phyloP scores from a whole-genome alignment of 208 protist genomes.

The Trypanosoma vivax region DNA sequence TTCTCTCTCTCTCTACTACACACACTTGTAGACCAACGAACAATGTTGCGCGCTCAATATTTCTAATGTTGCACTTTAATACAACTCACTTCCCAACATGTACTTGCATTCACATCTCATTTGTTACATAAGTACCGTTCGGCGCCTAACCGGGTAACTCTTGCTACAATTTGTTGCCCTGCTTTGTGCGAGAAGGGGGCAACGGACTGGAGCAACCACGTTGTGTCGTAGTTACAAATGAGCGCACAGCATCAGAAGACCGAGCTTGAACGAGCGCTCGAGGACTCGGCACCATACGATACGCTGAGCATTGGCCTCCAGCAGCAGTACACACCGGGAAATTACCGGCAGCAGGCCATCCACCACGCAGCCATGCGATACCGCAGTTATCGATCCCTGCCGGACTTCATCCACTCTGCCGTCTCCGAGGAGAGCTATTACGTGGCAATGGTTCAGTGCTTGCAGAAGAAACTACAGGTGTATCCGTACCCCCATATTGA shows the following conservation, averaged over 20 bases:
- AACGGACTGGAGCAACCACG: neutral
- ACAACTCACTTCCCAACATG: too few relatives aligned
- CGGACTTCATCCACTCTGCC: slow-evolving; percentile 36
- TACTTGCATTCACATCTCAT: too few relatives aligned
- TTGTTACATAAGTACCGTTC: too few relatives aligned
- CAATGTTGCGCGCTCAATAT: too few relatives aligned
- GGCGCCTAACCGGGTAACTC: too few relatives aligned
- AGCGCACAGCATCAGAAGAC: slow-evolving; percentile 7
- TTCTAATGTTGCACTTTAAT: too few relatives aligned
- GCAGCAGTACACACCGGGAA: slow-evolving; percentile 44
- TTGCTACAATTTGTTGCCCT: neutral
- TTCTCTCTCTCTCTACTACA: too few relatives aligned
- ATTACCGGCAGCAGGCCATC: slow-evolving; percentile 38
- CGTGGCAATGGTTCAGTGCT: slow-evolving; percentile 47
- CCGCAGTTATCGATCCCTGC: slow-evolving; percentile 59
- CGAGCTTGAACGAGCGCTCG: slow-evolving; percentile 59
- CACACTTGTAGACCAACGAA: too few relatives aligned
- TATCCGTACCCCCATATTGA: slow-evolving; percentile 73
- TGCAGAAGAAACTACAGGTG: slow-evolving; percentile 49
- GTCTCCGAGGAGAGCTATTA: slow-evolving; percentile 70
- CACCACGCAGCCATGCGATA: slow-evolving; percentile 43
- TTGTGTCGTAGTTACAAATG: neutral
- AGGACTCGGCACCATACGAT: slow-evolving; percentile 41
- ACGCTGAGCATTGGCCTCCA: slow-evolving; percentile 46
- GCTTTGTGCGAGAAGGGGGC: neutral